Percentiles rank a stretch among this genome's conserved stretches.
Evolutionary conservation across 2,329 filamentous ascomycete species (phyloP).

Genomic region (Talaromyces sp.): DNA sequence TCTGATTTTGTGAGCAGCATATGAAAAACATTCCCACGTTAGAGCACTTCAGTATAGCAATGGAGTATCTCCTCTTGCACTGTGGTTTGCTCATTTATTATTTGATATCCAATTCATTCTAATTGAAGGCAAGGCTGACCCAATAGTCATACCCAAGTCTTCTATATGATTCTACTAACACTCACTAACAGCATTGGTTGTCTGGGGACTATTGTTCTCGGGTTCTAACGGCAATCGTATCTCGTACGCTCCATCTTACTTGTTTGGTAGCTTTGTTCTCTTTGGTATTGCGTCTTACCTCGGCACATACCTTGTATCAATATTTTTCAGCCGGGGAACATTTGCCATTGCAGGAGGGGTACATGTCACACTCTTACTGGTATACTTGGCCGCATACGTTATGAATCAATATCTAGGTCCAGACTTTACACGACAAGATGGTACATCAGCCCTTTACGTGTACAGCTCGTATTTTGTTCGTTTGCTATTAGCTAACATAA

Average conservation of each 20-base stretch:
- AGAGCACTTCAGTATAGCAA: slow-evolving; percentile 88
- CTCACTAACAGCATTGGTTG: neutral
- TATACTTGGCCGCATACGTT: slow-evolving; percentile 6
- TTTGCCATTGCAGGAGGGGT: slow-evolving; percentile 77
- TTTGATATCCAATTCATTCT: slow-evolving; percentile 75
- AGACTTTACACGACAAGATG: slow-evolving; percentile 1
- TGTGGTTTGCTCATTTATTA: slow-evolving; percentile 77
- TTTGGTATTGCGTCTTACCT: slow-evolving; percentile 77
- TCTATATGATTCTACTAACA: too few relatives aligned
- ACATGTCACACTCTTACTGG: neutral
- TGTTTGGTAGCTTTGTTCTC: slow-evolving; percentile 76
- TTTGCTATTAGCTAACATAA: neutral
- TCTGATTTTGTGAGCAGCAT: neutral
- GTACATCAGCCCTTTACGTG: neutral
- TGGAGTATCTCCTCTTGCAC: slow-evolving; percentile 73
- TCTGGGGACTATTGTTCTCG: slow-evolving; percentile 2
- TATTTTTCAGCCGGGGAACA: slow-evolving; percentile 71
- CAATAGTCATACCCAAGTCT: too few relatives aligned
- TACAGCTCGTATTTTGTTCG: neutral
- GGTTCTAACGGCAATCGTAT: slow-evolving; percentile 46
- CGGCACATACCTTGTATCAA: slow-evolving; percentile 74
- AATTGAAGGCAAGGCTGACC: neutral
- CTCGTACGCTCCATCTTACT: slow-evolving; percentile 76
- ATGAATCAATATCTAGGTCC: slow-evolving; percentile 10
- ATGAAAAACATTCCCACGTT: slow-evolving; percentile 53